Base-by-base conservation (phyloP, 2,329 filamentous ascomycete genomes). In the Botrytis aclada region DNA sequence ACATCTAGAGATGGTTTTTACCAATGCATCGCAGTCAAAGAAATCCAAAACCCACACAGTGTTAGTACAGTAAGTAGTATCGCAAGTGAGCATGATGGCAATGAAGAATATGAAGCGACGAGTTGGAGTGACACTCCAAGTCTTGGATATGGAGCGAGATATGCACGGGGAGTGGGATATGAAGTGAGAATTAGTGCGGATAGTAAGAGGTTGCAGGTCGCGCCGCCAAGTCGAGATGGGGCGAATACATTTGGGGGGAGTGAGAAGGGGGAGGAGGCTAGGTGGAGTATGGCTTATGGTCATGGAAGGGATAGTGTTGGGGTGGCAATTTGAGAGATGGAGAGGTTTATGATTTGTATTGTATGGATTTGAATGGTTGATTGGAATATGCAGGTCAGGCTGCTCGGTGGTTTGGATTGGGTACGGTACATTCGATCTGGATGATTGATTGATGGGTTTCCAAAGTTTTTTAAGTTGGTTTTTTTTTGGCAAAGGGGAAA, bases 1-100 rank as follows among this genome's bases (percentile, higher is more conserved):
- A 87, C 82, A 60, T 83, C 81, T 37, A 81, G 80, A 16, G 86
- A 89, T 43, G 88, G 87, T 6, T 90, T 88, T 80, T 90, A 90
- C 77, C 86, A 89, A 79, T 87, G 86, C 71, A 82, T 89, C 25
- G 82, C 83, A 73, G 61, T 71, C 1, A 43, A 58, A 10, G 70
- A 66, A 37, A 5, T 29, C 12, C 62, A 72, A 6, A 67, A 56
- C 18, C 70, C 39, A 41, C 70, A 47, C 16, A 67, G 47, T 25
- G 37, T 39, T 1, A 56, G 45, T 41, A 56, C n/a, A 5, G 62
- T 71, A 7, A 71, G 70, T 32, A 67, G 70, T 39, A 39, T 37
- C 12, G 29, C 20, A 4, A 66, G 70, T 63, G 74, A 73, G 4
- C 1, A 41, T 43, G 65, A 69, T 25, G 65, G 65, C 1, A 69